Base-by-base conservation (phyloP, 805 yeast genomes). In the Wickerhamomyces alni region DNA sequence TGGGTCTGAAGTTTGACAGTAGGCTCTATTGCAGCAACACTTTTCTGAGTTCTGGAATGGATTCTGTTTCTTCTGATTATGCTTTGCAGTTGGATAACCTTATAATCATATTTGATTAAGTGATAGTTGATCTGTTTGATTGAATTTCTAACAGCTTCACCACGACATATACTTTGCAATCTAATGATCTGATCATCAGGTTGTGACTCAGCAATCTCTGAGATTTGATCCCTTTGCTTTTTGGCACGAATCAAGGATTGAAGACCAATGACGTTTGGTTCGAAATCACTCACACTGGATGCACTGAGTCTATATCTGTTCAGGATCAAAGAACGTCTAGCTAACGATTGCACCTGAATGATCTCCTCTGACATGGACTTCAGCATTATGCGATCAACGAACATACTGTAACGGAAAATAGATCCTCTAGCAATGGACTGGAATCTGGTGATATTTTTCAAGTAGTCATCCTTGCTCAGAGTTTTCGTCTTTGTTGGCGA, bases 351-450 rank as follows among this genome's bases (percentile, higher is more conserved):
- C 17, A 82, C 60, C 9, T 53, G 56, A 3, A 70, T 58, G 17
- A 82, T 53, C 17, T 74, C 75, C 11, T 70, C 72, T 7, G 69
- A 69, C 48, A 75, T 76, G 1, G 84, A 72, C 42, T 70, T 74
- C 22, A 84, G 54, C 66, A 83, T 70, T 43, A 80, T 80, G 41
- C 69, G 70, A 47, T 75, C 74, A 27, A 84, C 82, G 56, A 77
- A 79, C 63, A 80, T 65, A 17, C 64, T 62, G 54, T 80, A 84
- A 38, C 96, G 70, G 40, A 75, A 63, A 30, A 77, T 66, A 0
- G 85, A 78, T 16, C 93, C 95, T 47, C 87, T 67, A 15, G 85
- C 72, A 18, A 79, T 61, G 0, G 93, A 75, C 57, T 88, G 96
- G 15, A 88, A 62, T 40, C 62, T 65, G 29, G 70, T 61, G 29